Evolutionary conservation across 345 rosid species (phyloP), one percentile per base, ranked within the genome.

Genomic region (Salix udensis): DNA sequence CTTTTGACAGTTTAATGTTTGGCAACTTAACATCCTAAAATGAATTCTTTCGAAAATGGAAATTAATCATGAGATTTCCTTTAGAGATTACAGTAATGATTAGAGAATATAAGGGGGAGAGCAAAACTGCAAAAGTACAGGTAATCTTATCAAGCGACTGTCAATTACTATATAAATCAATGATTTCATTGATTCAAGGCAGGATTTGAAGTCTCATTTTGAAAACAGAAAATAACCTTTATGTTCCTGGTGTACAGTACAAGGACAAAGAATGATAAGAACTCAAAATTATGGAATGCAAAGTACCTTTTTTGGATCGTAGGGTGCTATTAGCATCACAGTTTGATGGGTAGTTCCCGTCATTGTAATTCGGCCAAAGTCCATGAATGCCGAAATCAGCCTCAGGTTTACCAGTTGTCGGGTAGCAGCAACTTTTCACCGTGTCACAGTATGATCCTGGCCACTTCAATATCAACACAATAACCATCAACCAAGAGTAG

Each of bases 321-420:
- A 93, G 23, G 23, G 91, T 88, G 74, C 76, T 84, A 50, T 61
- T 28, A 5, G 85, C 73, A 72, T 96, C 94, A 40, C 99, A 96
- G 73, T 91, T 89, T 15, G 93, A 89, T 24, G 99, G 98, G 82
- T 91, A 96, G 2, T 87, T 74, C 4, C 99, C 99, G 37, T 92
- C 89, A 0, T 87, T 80, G 81, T 88, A 79, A 67, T 96, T 96
- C 70, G 99, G 99, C 99, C 99, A 96, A 21, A 96, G 90, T 12
- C 99, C 98, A 79, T 93, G 99, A 77, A 96, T 90, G 4, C 94
- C 92, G 53, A 96, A 96, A 83, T 96, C 99, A 52, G 94, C 90
- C 11, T 82, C 89, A 11, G 99, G 99, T 82, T 91, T 96, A 26
- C 98, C 99, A 2, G 94, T 79, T 1, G 84, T 89, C 65, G 99